These are phyloP conservation scores for Aspergillus sojae DNA, from an alignment of 2,329 filamentous ascomycete genomes.

Conservation along the genomic window DNA sequence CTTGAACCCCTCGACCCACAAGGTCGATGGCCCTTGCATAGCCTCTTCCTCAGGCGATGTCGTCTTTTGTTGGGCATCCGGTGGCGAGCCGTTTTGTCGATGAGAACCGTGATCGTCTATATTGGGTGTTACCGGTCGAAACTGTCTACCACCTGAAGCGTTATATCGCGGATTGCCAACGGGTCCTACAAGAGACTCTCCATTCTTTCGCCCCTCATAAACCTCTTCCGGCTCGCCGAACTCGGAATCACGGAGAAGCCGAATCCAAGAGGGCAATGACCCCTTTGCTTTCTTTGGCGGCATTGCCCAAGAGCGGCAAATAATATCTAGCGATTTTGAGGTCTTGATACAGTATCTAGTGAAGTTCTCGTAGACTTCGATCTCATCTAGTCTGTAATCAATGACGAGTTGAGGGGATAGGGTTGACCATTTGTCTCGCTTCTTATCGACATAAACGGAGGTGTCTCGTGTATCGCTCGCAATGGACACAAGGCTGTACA, in stretches of 20 bases:
- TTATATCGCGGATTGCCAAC: background rate
- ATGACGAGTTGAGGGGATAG: background rate
- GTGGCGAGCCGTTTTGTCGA: background rate
- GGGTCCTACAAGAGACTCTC: background rate
- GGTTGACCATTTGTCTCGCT: background rate
- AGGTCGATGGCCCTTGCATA: background rate
- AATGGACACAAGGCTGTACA: background rate
- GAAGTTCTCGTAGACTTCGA: background rate
- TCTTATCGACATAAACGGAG: background rate
- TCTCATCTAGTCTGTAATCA: background rate
- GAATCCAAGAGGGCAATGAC: background rate
- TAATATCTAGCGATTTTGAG: background rate
- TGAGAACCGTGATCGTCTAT: background rate
- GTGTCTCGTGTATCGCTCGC: background rate
- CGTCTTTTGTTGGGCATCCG: background rate
- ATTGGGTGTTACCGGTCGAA: background rate
- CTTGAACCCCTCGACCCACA: background rate
- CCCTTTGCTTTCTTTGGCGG: background rate
- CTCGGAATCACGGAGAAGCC: background rate
- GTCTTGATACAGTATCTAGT: background rate
- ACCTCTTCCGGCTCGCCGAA: background rate
- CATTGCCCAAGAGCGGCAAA: background rate
- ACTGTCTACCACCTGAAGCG: background rate
- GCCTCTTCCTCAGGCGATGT: background rate
- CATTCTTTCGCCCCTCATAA: background rate